phyloP scores from a whole-genome alignment of 768 basidiomycete genomes.

The Strobilomyces dryophilus region DNA sequence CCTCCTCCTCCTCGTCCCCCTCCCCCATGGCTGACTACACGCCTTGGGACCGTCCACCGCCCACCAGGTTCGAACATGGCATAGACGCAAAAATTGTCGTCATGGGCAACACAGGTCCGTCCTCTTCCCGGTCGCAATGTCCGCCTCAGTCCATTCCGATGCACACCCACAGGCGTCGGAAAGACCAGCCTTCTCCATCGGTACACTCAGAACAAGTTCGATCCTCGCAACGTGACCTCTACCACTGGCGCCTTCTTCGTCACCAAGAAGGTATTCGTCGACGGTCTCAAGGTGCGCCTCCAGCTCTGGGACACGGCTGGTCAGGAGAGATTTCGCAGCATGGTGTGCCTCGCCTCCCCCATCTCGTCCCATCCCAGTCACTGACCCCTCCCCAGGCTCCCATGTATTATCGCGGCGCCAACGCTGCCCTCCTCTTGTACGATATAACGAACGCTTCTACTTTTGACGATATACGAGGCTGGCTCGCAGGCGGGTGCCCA shows the following conservation, averaged over 20 bases:
- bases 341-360: conserved; percentile 47
- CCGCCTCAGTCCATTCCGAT: conserved; percentile 15
- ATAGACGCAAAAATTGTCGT: conserved; percentile 95
- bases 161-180: conserved; percentile 61
- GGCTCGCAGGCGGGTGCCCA: conserved; percentile 70
- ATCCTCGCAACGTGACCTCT: conserved; percentile 82
- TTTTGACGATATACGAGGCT: conserved; percentile 88
- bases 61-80: conserved; percentile 73
- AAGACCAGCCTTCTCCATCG: conserved; percentile 90
- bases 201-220: conserved; percentile 88
- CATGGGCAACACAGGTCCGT: conserved; percentile 75
- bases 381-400: conserved; percentile 57
- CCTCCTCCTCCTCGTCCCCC: conserved; percentile 24
- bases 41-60: conserved; percentile 60
- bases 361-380: conserved; percentile 13
- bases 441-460: conserved; percentile 89
- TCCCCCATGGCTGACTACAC: conserved; percentile 53
- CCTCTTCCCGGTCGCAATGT: conserved; percentile 9
- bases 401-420: conserved; percentile 96
- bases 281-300: conserved; percentile 80
- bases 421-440: conserved; percentile 91
- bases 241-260: conserved; percentile 94
- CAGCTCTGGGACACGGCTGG: conserved; percentile 94
- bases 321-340: conserved; percentile 88
- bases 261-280: conserved; percentile 84